A percentile compares a stretch with the other conserved stretches of the same genome.
phyloP scores from a whole-genome alignment of 805 yeast species.

The Jamesozyma spencerorum region DNA sequence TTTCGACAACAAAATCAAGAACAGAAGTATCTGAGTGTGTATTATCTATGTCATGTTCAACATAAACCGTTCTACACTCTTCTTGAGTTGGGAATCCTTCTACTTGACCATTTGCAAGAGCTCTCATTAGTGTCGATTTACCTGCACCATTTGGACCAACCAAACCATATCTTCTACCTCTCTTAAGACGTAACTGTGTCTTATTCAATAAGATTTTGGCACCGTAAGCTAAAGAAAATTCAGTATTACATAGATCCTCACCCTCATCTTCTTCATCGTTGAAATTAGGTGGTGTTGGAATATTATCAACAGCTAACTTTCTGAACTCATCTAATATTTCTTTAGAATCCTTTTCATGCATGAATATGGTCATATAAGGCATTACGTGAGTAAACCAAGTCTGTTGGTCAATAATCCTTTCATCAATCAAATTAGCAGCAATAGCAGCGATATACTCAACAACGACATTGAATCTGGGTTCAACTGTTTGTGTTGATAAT shows the following conservation, averaged over 20 bases:
- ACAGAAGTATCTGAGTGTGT: conserved; percentile 89
- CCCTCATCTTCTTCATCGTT: conserved; percentile 96
- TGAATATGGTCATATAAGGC: conserved; percentile 89
- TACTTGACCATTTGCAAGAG: conserved; percentile 89
- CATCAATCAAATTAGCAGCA: conserved; percentile 97
- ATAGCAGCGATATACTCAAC: conserved; percentile 78
- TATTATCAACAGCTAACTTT: conserved; percentile 91
- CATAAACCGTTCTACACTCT: conserved; percentile 94
- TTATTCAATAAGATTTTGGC: conserved; percentile 98
- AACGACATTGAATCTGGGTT: conserved; percentile 67
- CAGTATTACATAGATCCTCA: conserved; percentile 99
- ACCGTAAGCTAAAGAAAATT: conserved; percentile 99
- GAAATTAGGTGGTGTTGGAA: conserved; percentile 85
- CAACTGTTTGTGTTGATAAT: conserved; percentile 49
- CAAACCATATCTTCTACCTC: conserved; percentile 96
- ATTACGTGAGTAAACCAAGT: conserved; percentile 81
- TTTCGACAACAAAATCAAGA: conserved; percentile 66
- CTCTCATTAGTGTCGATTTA: conserved; percentile 46
- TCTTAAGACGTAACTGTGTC: conserved; percentile 94
- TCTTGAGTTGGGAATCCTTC: conserved; percentile 98
- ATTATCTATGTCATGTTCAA: conserved; percentile 97
- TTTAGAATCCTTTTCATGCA: conserved; percentile 85
- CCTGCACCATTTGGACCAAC: conserved; percentile 35
- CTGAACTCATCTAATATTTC: conserved; percentile 85
- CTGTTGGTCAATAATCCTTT: conserved; percentile 83